Conservation (phyloP, 805 yeast species). For the Metschnikowia lachancei region DNA sequence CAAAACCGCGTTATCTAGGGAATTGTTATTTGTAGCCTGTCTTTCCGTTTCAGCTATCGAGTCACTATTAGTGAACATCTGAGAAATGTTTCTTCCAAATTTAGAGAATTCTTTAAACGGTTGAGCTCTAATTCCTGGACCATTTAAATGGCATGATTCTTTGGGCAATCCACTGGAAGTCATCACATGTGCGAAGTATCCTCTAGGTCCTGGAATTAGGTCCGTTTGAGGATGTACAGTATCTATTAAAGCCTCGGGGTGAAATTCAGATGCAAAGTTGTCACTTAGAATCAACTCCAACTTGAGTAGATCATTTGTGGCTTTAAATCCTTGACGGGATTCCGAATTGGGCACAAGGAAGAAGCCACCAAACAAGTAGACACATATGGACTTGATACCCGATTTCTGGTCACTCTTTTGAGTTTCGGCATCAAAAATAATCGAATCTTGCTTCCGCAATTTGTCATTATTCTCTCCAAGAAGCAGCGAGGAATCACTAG, state of each 20-base stretch:
- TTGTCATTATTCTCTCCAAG: neutral
- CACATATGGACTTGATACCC: conserved; percentile 24
- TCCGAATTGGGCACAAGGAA: conserved; percentile 10
- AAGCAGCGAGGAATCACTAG: neutral
- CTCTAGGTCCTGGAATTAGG: conserved; percentile 39
- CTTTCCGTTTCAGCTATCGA: conserved; percentile 18
- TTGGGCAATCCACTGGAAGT: conserved; percentile 15
- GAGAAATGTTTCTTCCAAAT: neutral
- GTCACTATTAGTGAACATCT: conserved; percentile 1
- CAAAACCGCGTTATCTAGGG: conserved; percentile 18
- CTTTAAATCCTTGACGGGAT: conserved; percentile 25
- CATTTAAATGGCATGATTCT: conserved; percentile 5
- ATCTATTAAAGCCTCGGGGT: conserved; percentile 23
- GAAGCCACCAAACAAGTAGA: conserved; percentile 44
- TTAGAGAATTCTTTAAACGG: neutral
- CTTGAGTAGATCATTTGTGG: conserved; percentile 35
- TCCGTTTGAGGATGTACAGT: conserved; percentile 10
- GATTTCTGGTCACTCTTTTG: conserved; percentile 14
- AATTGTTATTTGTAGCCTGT: neutral
- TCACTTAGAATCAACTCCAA: conserved; percentile 32
- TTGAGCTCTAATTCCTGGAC: conserved; percentile 3
- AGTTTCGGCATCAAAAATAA: conserved; percentile 1
- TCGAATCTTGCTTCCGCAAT: conserved; percentile 12
- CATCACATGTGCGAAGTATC: conserved; percentile 36
- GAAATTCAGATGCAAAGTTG: conserved; percentile 15